Conservation (phyloP, 306 rosid genomes). For the Gastrolobium bilobum region DNA sequence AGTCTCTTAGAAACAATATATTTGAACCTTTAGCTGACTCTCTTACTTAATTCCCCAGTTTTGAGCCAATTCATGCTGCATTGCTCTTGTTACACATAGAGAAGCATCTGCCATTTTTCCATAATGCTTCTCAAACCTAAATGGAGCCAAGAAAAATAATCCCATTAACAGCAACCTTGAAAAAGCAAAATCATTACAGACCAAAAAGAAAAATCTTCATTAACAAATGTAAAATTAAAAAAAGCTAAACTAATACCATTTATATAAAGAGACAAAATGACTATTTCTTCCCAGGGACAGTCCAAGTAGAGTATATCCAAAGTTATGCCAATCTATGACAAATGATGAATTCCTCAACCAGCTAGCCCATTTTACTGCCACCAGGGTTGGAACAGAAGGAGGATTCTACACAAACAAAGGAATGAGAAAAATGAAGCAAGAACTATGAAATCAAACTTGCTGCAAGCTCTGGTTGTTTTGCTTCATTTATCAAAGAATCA, state of each 20-base stretch:
- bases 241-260: constrained; percentile 66
- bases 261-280: constrained; percentile 77
- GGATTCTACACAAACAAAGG: constrained; percentile 80
- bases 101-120: constrained; percentile 97
- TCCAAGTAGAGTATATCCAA: constrained; percentile 90
- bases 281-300: constrained; percentile 92
- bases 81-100: constrained; percentile 90
- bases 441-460: neutral
- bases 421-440: constrained; percentile 34
- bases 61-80: constrained; percentile 98
- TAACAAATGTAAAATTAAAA: constrained; percentile 44
- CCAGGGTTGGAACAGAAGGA: constrained; percentile 96
- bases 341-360: constrained; percentile 78
- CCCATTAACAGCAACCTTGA: constrained; percentile 35
- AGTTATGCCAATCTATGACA: constrained; percentile 98
- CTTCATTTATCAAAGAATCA: constrained; percentile 16
- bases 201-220: constrained; percentile 22
- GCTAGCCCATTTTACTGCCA: constrained; percentile 94
- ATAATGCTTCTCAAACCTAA: constrained; percentile 85
- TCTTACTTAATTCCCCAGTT: constrained; percentile 96
- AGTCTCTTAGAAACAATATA: constrained; percentile 62
- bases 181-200: constrained; percentile 40
- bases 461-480: constrained; percentile 10
- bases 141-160: constrained; percentile 40
- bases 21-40: constrained; percentile 50